Conservation (phyloP, 805 yeast genomes). For the Candida xiaguanensis region DNA sequence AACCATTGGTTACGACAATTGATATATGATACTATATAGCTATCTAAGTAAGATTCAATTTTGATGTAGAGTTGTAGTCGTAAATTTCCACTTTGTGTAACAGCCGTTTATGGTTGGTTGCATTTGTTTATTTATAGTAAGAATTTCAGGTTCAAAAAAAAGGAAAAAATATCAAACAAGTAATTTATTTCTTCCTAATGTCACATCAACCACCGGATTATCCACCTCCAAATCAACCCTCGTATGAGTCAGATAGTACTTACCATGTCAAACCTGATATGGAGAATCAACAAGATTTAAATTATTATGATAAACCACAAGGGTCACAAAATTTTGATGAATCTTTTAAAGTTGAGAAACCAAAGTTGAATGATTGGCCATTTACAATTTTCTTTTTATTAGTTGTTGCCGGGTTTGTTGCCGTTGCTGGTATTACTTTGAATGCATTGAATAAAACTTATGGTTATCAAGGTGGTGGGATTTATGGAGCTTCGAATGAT, state of each 20-base stretch:
- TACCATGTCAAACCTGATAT: slow-evolving; percentile 21
- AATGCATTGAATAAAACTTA: slow-evolving; percentile 58
- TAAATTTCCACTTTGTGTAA: background rate
- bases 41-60: no score
- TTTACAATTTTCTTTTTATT: slow-evolving; percentile 51
- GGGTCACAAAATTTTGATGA: slow-evolving; percentile 51
- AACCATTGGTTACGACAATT: background rate
- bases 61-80: background rate
- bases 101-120: slow-evolving; percentile 1
- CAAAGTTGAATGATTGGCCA: slow-evolving; percentile 68
- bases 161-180: background rate
- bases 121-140: background rate
- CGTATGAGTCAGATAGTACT: slow-evolving; percentile 5
- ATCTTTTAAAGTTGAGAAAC: slow-evolving; percentile 60
- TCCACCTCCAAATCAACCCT: slow-evolving; percentile 10
- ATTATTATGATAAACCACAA: slow-evolving; percentile 28
- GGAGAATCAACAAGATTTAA: slow-evolving; percentile 22
- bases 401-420: slow-evolving; percentile 61
- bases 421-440: slow-evolving; percentile 65
- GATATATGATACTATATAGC: no score
- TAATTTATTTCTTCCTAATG: slow-evolving; percentile 1
- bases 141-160: slow-evolving; percentile 1
- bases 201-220: slow-evolving; percentile 9
- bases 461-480: slow-evolving; percentile 57
- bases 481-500: slow-evolving; percentile 49